Evolutionary conservation across 768 basidiomycete species (phyloP).

Genomic region (Auricularia heimuer): DNA sequence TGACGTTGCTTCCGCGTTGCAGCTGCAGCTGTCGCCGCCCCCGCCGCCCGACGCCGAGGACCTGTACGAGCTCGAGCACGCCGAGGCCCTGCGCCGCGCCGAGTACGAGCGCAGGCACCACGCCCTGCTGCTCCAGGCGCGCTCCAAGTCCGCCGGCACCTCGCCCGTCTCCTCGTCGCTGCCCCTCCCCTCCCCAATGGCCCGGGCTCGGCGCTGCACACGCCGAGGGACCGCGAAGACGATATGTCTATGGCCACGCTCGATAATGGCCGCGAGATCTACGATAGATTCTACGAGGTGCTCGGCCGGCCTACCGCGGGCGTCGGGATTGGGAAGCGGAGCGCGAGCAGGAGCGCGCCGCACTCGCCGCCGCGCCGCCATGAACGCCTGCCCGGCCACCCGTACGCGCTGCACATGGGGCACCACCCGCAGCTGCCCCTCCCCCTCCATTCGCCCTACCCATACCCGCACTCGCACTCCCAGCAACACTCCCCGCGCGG

Average conservation of each 20-base stretch:
- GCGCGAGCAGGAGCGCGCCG: constrained; percentile 4
- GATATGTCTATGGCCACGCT: neutral
- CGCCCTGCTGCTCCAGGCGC: constrained; percentile 38
- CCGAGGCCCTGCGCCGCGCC: constrained; percentile 75
- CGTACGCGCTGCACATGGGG: neutral
- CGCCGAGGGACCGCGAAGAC: neutral
- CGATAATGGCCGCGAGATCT: neutral
- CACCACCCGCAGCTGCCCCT: neutral
- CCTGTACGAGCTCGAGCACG: constrained; percentile 77
- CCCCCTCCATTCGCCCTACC: neutral
- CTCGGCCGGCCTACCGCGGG: neutral
- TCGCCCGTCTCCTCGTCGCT: constrained; percentile 8
- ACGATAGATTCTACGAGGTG: neutral
- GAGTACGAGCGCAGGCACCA: constrained; percentile 76
- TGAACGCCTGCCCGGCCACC: constrained; percentile 1
- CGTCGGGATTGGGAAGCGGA: neutral
- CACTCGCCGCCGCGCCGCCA: neutral
- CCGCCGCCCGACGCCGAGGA: constrained; percentile 75
- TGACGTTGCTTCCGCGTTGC: neutral
- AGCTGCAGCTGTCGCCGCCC: constrained; percentile 50
- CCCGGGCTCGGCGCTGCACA: constrained; percentile 14
- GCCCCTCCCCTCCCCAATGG: neutral
- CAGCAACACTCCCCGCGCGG: neutral
- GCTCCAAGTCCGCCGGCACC: constrained; percentile 7
- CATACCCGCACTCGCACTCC: neutral